Percentiles rank a stretch among this genome's conserved stretches.
Evolutionary conservation across 1,284 basidiomycete genomes (phyloP).

Genomic region (Ceratorhiza oryzae-sativae): DNA sequence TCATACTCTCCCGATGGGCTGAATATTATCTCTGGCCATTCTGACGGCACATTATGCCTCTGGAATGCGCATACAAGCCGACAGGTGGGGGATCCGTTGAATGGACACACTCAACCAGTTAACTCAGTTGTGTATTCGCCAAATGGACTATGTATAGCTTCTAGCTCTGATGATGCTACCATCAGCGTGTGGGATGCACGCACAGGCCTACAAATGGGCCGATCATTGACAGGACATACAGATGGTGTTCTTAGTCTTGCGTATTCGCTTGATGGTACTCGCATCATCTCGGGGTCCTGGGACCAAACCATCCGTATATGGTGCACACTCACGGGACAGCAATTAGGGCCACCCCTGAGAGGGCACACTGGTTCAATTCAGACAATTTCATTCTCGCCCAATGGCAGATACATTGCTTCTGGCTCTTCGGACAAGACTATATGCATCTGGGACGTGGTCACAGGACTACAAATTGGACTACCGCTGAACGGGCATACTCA

Average conservation of each 20-base stretch:
- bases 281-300: not conserved
- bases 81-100: not conserved
- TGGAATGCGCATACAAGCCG: constrained; percentile 26
- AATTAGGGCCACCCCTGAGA: not conserved
- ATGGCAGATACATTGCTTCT: not conserved
- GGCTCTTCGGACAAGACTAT: not conserved
- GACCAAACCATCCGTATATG: constrained; percentile 28
- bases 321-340: constrained; percentile 16
- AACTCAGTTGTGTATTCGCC: constrained; percentile 22
- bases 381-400: constrained; percentile 4
- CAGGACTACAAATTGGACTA: not conserved
- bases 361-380: not conserved
- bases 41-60: constrained; percentile 18
- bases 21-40: constrained; percentile 6
- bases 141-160: constrained; percentile 3
- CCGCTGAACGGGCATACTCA: not conserved
- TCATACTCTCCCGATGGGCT: constrained; percentile 31
- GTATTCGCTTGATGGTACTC: constrained; percentile 19
- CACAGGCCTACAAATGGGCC: not conserved
- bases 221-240: not conserved
- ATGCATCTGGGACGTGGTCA: not conserved
- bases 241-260: not conserved
- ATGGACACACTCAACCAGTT: not conserved
- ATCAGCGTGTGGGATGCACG: constrained; percentile 23
- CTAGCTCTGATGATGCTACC: constrained; percentile 18